Percentiles rank a stretch among this genome's conserved stretches.
Conservation (phyloP, 805 yeast genomes). For the Ogataea paradorogensis region DNA sequence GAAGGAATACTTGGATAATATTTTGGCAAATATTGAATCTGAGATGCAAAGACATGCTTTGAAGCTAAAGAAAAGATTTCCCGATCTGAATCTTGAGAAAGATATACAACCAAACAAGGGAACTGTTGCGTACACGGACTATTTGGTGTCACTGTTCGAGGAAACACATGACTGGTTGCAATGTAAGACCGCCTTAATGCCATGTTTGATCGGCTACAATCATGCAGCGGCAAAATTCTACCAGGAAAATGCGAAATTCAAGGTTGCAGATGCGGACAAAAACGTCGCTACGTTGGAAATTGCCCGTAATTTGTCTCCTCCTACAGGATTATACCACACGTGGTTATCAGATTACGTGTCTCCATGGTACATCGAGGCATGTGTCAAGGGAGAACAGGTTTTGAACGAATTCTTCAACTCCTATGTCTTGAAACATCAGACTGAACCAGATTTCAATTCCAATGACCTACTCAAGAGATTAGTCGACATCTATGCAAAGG, state of each 20-base stretch:
- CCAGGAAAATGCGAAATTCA: conserved; percentile 8
- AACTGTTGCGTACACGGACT: conserved; percentile 59
- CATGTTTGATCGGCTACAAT: conserved; percentile 73
- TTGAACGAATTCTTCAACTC: conserved; percentile 27
- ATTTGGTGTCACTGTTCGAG: conserved; percentile 51
- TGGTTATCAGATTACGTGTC: conserved; percentile 67
- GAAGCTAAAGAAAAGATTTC: conserved; percentile 42
- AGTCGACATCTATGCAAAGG: conserved; percentile 56
- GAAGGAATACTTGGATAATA: conserved; percentile 47
- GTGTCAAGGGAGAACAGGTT: conserved; percentile 45
- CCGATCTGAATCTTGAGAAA: conserved; percentile 41
- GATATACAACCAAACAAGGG: conserved; percentile 52
- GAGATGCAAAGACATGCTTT: conserved; percentile 58
- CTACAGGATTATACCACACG: conserved; percentile 31
- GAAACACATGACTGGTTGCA: conserved; percentile 59
- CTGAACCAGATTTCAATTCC: conserved; percentile 38
- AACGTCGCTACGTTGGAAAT: conserved; percentile 20
- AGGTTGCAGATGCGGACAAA: conserved; percentile 12
- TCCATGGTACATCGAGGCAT: conserved; percentile 55
- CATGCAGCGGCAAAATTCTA: conserved; percentile 39
- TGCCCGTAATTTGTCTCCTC: conserved; percentile 26
- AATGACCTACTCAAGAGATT: conserved; percentile 43
- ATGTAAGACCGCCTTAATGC: conserved; percentile 65
- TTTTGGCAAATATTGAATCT: conserved; percentile 47
- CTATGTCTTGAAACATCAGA: conserved; percentile 29